Base-by-base conservation (phyloP, 768 basidiomycete genomes). In the Suillus ampliporus region DNA sequence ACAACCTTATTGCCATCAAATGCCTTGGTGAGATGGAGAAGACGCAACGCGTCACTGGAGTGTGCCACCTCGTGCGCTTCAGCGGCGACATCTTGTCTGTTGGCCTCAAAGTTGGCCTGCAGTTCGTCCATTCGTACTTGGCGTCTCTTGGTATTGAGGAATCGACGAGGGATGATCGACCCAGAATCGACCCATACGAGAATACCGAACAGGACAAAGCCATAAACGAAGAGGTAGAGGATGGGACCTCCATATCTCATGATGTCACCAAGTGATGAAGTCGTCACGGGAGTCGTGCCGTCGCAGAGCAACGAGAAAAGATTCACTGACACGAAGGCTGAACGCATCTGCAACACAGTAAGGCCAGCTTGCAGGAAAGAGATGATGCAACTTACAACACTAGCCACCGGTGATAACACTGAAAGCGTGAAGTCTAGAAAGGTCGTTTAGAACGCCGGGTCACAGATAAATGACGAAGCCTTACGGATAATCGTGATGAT, bases 131-230 rank as follows among this genome's bases (percentile, higher is more conserved):
- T n/a, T 26, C 31, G 64, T 60, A 35, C 47, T 43, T 59, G 60
- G 19, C 67, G 67, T 48, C 71, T 47, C 59, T 34, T 66, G 31
- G 64, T 64, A 58, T 65, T 66, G 73, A 67, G 75, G 69, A 69
- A 72, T 56, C 64, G 75, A 51, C 83, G 79, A 43, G 82, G 79
- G 19, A 84, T 65, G 23, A 83, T 67, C 13, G 87, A 84, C 3
- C 91, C 90, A 5, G 90, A 91, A 69, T 92, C 90, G 31, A 83
- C 84, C 82, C 85, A 89, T 26, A 92, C 84, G 21, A 93, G 84
- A 37, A 92, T 76, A 4, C 69, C 82, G 54, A 92, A 82, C 9
- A 91, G 82, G 19, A 86, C 66, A 38, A 89, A 71, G 23, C 82
- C 78, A 56, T 89, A 86, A 28, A 88, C 64, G 60, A 92, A 79